Evolutionary conservation across 768 basidiomycete genomes (phyloP), one percentile per base, ranked within the genome.

Genomic region (Chalciporus sphaerocephalus): DNA sequence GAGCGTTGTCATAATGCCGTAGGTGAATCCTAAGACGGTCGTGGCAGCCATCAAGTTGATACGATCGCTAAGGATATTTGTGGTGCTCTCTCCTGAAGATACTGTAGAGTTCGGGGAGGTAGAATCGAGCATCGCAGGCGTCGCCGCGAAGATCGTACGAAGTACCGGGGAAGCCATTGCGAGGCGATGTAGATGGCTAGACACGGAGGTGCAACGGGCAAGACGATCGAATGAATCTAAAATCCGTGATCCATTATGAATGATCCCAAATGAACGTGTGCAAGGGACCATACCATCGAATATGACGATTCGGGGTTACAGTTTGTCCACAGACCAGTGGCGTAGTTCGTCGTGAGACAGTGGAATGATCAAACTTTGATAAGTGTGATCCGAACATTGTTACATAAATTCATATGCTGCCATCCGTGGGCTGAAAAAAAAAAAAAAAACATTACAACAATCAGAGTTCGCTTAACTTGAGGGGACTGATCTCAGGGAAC

Each of bases 191-290:
- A 27, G 30, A 22, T 25, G 38, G 23, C 28, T 45, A 32, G 46
- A 40, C 24, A 34, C 30, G 55, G 48, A 39, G 21, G 53, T 38
- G 43, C 39, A 27, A 43, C 42, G 28, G 50, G 35, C 17, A 37
- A 44, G 33, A 24, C 33, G 33, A 52, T 45, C 25, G 23, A 52
- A 59, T 56, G 47, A 51, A 47, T 18, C 27, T 24, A 37, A 24
- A 37, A 47, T 25, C 17, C 12, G 43, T n/a, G 37, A 10, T 23
- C 24, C 33, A 44, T 62, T 60, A 48, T 54, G 48, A 57, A 51
- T 25, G 35, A 42, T n/a, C 24, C 23, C 36, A 62, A 52, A 60
- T 60, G 60, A 54, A 24, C 60, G 60, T 60, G 60, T 20, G 55
- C 38, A 54, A 57, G 38, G 36, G 45, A 18, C 23, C 20, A 42